These are phyloP conservation scores for Penicillium pulvis DNA, from an alignment of 495 filamentous ascomycete genomes.

Conservation along the genomic window DNA sequence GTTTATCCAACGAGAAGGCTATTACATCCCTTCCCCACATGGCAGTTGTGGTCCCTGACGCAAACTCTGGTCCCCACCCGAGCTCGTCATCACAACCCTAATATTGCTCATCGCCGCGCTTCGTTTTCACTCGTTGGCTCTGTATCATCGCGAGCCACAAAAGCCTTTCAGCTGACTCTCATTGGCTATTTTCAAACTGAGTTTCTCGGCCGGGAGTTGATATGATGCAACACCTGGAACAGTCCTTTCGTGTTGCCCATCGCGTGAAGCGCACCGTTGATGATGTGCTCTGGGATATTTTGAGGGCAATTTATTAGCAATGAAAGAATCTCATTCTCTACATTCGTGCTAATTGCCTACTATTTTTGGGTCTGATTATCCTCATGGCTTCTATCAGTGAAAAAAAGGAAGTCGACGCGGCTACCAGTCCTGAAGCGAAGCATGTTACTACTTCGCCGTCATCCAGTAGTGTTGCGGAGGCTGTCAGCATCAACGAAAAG, in stretches of 20 bases:
- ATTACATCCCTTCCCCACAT: not conserved
- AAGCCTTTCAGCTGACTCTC: not conserved
- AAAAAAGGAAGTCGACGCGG: slow-evolving; percentile 10
- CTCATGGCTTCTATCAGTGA: slow-evolving; percentile 16
- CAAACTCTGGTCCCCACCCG: slow-evolving; percentile 6
- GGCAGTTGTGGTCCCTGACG: not conserved
- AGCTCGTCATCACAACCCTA: slow-evolving; percentile 9
- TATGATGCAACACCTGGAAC: not conserved
- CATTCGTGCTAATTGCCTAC: not conserved
- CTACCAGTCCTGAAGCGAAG: slow-evolving; percentile 1
- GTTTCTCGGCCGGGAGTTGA: slow-evolving; percentile 7
- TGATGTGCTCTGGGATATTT: slow-evolving; percentile 2
- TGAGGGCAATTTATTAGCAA: not conserved
- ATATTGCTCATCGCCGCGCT: slow-evolving; percentile 2
- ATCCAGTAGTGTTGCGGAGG: slow-evolving; percentile 23
- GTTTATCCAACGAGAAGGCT: not conserved
- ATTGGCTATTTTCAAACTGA: not conserved
- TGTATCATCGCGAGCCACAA: not conserved
- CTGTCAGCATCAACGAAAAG: slow-evolving; percentile 56
- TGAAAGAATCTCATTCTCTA: not conserved
- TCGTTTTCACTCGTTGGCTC: not conserved
- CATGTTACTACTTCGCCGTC: slow-evolving; percentile 13
- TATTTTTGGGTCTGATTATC: not conserved
- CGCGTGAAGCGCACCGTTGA: slow-evolving; percentile 3
- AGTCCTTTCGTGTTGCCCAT: not conserved